These are phyloP conservation scores for Neodidymelliopsis sp. DNA, from an alignment of 2,329 filamentous ascomycete genomes.

Conservation along the genomic window DNA sequence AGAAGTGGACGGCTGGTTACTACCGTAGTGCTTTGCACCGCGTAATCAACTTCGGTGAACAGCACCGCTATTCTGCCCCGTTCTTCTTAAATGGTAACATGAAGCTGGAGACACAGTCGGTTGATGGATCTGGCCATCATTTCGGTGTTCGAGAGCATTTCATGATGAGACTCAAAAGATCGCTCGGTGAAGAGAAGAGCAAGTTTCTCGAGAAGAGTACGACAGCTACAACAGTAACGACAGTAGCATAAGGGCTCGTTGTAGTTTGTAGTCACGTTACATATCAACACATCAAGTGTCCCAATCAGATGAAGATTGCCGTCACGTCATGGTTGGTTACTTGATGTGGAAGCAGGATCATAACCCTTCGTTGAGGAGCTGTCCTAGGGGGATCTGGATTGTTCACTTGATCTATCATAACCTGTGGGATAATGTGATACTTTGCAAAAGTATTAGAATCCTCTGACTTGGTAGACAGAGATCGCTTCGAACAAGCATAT, in stretches of 20 bases:
- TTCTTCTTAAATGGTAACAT: conserved; percentile 11
- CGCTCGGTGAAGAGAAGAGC: conserved; percentile 3
- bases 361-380: too few species aligned
- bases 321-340: too few species aligned
- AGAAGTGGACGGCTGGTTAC: conserved; percentile 17
- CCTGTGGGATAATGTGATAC: too few species aligned
- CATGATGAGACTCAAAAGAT: conserved; percentile 7
- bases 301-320: too few species aligned
- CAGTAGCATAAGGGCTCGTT: background rate
- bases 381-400: too few species aligned
- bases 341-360: too few species aligned
- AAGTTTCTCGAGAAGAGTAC: conserved; percentile 2
- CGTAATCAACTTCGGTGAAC: conserved; percentile 13
- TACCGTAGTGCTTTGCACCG: conserved; percentile 19
- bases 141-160: conserved; percentile 7
- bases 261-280: too few species aligned
- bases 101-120: background rate
- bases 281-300: too few species aligned
- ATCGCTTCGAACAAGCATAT: too few species aligned
- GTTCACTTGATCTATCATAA: too few species aligned
- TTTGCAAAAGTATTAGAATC: too few species aligned
- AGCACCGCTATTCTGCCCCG: conserved; percentile 3
- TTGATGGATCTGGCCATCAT: conserved; percentile 1
- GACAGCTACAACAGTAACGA: background rate
- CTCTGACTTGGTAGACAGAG: too few species aligned